Evolutionary conservation across 2,329 filamentous ascomycete species (phyloP), one percentile per base, ranked within the genome.

Genomic region (Alternaria infectoria): DNA sequence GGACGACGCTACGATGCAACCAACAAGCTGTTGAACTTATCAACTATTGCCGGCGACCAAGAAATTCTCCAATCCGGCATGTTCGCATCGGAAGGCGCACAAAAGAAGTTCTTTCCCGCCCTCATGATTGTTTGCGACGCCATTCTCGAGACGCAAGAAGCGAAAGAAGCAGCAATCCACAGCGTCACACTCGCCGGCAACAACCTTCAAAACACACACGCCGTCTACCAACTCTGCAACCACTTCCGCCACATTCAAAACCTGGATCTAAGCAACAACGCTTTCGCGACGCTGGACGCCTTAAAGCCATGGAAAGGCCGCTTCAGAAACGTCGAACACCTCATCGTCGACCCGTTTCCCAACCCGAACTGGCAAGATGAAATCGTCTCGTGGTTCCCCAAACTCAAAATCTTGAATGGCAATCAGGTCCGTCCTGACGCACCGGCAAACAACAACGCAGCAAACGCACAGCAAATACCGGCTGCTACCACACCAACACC

Each of bases 41-140:
- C 93, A n/a, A 84, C 86, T 1, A 87, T 98, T 10, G 90, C 87
- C 30, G 83, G 87, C 51, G 95, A 98, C 72, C 82, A 88, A 2
- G 87, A 90, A 61, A 86, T 98, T 5, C 84, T 89, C 57, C 84
- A 87, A 45, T 89, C 93, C 80, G 92, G 92, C 40, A 91, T 95
- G 73, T 93, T 97, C 77, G 87, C 89, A 65, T 88, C 84, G 62
- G 87, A 86, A 62, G 88, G 90, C 4, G 90, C 89, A 1, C 89
- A 91, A 49, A 87, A 91, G 67, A 99, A 97, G 79, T 92, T 97
- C 66, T 97, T 98, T 81, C 92, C 92, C 56, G 95, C 92, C 2
- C 85, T 98, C 65, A 97, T 98, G 92, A 89, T 88, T 62, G 89
- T 97, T 50, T 93, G 92, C 77, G 90, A 96, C 57, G 83, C 88